A percentile compares a stretch with the other conserved stretches of the same genome.
These are phyloP conservation scores for Leishmania aethiopica DNA, from an alignment of 208 protist species.

Conservation along the genomic window DNA sequence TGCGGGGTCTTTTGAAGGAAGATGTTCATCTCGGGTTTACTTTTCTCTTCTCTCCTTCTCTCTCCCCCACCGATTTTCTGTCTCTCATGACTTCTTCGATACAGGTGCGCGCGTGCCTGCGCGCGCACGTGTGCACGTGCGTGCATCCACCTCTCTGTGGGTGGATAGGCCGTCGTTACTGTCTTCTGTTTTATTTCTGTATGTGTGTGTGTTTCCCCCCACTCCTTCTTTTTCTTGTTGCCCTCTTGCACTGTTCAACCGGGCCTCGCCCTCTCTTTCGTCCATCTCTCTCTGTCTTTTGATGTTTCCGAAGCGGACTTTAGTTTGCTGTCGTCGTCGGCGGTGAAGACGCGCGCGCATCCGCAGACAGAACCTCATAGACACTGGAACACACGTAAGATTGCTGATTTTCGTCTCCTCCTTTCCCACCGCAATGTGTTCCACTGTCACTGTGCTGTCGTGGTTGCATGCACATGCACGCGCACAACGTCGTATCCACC, in stretches of 20 bases:
- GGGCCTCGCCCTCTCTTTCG: neutral
- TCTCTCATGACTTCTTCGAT: constrained; percentile 1
- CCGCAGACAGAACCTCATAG: neutral
- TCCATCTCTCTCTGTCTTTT: neutral
- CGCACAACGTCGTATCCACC: neutral
- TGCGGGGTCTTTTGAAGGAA: neutral
- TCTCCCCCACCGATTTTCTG: constrained; percentile 2
- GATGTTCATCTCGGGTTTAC: neutral
- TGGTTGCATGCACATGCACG: neutral
- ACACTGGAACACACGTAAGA: neutral
- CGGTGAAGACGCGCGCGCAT: neutral
- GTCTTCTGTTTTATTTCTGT: neutral
- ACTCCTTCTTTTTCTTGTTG: neutral
- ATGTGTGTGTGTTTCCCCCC: too few relatives aligned
- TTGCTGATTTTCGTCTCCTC: neutral
- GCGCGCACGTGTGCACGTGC: neutral
- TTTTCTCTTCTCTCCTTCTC: constrained; percentile 12
- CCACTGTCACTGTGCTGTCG: neutral
- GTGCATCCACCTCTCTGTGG: neutral
- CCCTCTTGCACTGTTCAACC: neutral
- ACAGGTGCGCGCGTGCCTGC: neutral
- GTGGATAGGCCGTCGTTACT: neutral
- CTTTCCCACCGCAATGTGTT: neutral
- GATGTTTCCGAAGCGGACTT: neutral
- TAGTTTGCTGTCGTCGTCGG: neutral